Evolutionary conservation across 176 grass and related monocot species (phyloP), one percentile per base, ranked within the genome.

Genomic region (Saccharum officinarum): DNA sequence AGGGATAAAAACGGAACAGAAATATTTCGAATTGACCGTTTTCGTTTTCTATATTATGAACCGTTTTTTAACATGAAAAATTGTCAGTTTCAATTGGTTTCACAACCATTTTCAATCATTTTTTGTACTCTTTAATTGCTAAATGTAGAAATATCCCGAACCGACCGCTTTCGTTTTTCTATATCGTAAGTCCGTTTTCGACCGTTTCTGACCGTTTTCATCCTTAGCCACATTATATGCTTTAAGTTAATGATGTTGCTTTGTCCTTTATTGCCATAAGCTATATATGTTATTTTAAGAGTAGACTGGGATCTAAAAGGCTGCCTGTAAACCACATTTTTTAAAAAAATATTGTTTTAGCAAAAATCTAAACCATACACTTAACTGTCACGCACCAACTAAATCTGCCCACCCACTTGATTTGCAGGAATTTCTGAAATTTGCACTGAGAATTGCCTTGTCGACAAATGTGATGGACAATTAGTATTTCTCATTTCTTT

Each of bases 381-480:
- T 73, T 73, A 63, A 61, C 14, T 73, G 23, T 83, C 54, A 36
- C 17, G 3, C 13, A 73, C 81, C 69, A 63, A 74, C 30, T 36
- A 33, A 25, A 1, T 31, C 54, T n/a, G 10, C 39, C 40, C 18
- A 22, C 26, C 41, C 26, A n/a, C 10, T 23, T 23, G 69, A 73
- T 41, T 33, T 31, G 3, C 23, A 33, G 3, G 37, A 3, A 34
- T 22, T 33, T 50, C 63, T 73, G 38, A 18, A 62, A 57, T 59
- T 11, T 16, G 41, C 70, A 28, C 15, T 3, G 23, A 8, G n/a
- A 45, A 72, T 45, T 72, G 69, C n/a, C n/a, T 26, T 2, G 40
- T 16, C 12, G n/a, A 23, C 5, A 26, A 8, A 45, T 44, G 22
- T 45, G 22, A 46, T 28, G 40, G 11, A 0, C 6, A 8, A 7